Conservation (phyloP, 208 protist species). For the Trichomonas gallinae region DNA sequence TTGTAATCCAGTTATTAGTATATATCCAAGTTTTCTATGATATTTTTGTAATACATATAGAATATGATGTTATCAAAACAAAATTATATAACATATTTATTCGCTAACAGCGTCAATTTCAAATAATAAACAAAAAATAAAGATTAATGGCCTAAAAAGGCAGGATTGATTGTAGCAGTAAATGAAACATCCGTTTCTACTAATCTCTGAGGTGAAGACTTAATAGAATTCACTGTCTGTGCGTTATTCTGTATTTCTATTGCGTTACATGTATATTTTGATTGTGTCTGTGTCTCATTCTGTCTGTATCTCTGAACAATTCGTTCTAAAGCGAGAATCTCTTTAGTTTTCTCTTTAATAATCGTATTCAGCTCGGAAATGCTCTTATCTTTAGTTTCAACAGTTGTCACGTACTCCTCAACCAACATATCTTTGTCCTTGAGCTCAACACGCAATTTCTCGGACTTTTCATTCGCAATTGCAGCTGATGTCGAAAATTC, state of each 20-base stretch:
- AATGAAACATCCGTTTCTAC: neutral
- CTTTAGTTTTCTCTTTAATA: neutral
- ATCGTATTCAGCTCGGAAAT: neutral
- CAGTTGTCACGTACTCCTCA: neutral
- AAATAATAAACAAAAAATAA: neutral
- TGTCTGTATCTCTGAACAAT: neutral
- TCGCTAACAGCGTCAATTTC: no score
- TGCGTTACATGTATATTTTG: neutral
- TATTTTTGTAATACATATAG: no score
- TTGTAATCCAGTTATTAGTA: no score
- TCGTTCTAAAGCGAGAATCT: neutral
- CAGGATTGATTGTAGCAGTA: neutral
- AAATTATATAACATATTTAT: no score
- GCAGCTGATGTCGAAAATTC: neutral
- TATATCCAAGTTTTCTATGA: no score
- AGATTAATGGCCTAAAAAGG: neutral
- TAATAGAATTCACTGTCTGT: neutral
- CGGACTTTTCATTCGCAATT: neutral
- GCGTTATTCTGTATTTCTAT: neutral
- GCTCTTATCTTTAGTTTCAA: neutral
- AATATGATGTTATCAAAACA: no score
- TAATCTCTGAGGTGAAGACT: neutral
- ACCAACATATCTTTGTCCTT: neutral
- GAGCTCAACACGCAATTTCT: neutral
- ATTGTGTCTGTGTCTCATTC: neutral